phyloP scores from a whole-genome alignment of 2,329 filamentous ascomycete genomes.

The Apiospora aurea region DNA sequence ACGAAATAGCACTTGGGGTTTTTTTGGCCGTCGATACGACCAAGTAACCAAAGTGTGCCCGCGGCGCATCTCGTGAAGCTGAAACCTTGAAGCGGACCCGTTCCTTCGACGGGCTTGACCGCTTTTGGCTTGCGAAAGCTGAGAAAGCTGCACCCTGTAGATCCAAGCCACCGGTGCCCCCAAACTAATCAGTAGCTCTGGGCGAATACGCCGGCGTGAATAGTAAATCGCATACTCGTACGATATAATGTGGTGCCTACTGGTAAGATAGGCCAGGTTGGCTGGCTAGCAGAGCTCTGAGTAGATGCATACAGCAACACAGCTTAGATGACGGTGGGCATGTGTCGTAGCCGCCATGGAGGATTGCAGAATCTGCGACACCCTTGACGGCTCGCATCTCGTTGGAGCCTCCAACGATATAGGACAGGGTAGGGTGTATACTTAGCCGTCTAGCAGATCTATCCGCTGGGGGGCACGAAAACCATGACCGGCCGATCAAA shows the following conservation, averaged over 20 bases:
- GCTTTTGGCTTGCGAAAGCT: background rate
- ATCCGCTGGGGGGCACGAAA: background rate
- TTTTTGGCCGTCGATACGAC: background rate
- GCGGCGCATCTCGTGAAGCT: background rate
- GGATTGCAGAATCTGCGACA: background rate
- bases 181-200: conserved; percentile 2
- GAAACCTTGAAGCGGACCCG: background rate
- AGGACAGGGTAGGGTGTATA: background rate
- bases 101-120: background rate
- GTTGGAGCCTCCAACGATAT: background rate
- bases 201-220: conserved; percentile 3
- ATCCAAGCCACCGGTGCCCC: conserved; percentile 1
- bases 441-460: background rate
- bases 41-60: background rate
- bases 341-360: background rate
- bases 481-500: background rate
- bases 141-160: background rate
- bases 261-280: background rate
- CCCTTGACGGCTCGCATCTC: background rate
- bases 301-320: background rate
- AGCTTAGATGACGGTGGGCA: background rate
- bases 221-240: conserved; percentile 2
- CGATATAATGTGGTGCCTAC: background rate
- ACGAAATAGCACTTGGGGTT: background rate
- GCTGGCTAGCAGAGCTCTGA: background rate